Conservation (phyloP, 192 early-diverging fungal species). For the Coemansia sp. region DNA sequence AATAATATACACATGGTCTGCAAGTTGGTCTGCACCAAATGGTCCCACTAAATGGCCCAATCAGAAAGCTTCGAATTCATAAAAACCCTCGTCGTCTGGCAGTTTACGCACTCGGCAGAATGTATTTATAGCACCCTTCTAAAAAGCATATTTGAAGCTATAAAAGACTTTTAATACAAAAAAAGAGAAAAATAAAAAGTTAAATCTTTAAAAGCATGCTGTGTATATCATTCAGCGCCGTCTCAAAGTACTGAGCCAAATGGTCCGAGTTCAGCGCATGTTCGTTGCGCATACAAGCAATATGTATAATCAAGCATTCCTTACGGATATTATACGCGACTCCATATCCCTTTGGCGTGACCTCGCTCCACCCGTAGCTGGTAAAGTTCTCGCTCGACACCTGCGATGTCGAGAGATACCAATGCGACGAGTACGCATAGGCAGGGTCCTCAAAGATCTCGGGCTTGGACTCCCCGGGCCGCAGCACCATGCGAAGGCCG, state of each 20-base stretch:
- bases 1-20: not conserved
- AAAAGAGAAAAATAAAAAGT: not conserved
- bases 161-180: not conserved
- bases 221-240: slow-evolving; percentile 83
- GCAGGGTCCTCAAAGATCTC: slow-evolving; percentile 84
- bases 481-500: slow-evolving; percentile 77
- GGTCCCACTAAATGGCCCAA: not conserved
- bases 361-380: slow-evolving; percentile 91
- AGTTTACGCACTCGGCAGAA: not conserved
- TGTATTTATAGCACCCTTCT: not conserved
- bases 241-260: slow-evolving; percentile 74
- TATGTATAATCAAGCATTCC: slow-evolving; percentile 81
- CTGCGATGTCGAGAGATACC: slow-evolving; percentile 95
- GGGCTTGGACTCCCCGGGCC: slow-evolving; percentile 76
- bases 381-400: slow-evolving; percentile 88
- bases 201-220: slow-evolving; percentile 26
- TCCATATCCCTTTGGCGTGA: slow-evolving; percentile 89
- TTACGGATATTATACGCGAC: slow-evolving; percentile 95
- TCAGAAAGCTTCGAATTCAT: not conserved
- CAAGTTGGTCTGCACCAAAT: not conserved
- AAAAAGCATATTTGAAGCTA: not conserved
- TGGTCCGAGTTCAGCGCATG: slow-evolving; percentile 56
- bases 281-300: slow-evolving; percentile 69
- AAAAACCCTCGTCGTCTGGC: not conserved
- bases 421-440: slow-evolving; percentile 81